Percentiles rank a stretch among this genome's conserved stretches.
These are phyloP conservation scores for Byssochlamys sp. DNA, from an alignment of 2,329 filamentous ascomycete genomes.

Conservation along the genomic window DNA sequence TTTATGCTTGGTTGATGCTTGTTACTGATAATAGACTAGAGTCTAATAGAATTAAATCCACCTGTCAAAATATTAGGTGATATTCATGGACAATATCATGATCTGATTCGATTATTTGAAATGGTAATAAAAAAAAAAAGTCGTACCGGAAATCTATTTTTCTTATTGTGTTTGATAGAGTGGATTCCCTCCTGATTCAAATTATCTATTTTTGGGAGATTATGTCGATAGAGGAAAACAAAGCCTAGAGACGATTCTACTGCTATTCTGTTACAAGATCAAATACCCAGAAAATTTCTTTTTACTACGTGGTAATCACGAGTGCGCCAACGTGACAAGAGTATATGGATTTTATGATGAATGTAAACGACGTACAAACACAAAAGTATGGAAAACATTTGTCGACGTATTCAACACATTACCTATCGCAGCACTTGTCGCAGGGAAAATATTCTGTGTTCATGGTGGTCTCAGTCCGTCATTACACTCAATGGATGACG, in stretches of 20 bases:
- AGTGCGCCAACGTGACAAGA: constrained; percentile 89
- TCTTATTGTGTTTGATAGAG: no score
- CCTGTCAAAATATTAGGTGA: constrained; percentile 97
- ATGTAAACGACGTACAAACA: constrained; percentile 89
- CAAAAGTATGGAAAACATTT: constrained; percentile 97
- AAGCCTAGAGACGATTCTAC: constrained; percentile 83
- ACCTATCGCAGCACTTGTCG: constrained; percentile 91
- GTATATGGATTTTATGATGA: constrained; percentile 98
- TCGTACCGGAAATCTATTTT: no score
- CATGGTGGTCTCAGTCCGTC: constrained; percentile 90
- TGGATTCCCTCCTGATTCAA: constrained; percentile 81
- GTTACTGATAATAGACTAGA: no score
- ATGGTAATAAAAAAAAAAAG: no score
- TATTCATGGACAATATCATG: constrained; percentile 92
- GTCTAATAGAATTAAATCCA: constrained; percentile 85
- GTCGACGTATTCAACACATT: constrained; percentile 93
- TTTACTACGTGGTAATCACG: constrained; percentile 84
- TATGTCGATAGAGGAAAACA: constrained; percentile 96
- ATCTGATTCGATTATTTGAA: constrained; percentile 92
- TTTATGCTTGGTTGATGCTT: no score
- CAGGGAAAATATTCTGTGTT: constrained; percentile 94
- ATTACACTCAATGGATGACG: constrained; percentile 93
- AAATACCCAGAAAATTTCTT: constrained; percentile 98
- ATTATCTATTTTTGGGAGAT: constrained; percentile 89
- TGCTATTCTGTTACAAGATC: constrained; percentile 91